Evolutionary conservation across 192 early-diverging fungal species (phyloP).

Genomic region (Coemansia biformis): DNA sequence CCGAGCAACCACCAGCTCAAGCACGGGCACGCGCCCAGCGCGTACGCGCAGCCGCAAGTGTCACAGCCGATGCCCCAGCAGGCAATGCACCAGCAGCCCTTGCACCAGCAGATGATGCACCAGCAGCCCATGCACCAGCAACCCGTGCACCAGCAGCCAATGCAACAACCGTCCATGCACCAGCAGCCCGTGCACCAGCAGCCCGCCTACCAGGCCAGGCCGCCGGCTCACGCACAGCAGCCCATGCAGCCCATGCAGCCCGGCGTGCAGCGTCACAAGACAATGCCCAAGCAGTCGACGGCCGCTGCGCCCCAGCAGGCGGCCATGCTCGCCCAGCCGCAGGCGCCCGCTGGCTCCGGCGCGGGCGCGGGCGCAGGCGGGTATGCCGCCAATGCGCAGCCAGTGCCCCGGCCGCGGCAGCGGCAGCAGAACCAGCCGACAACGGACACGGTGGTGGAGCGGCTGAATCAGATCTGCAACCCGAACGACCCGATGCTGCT

Average conservation of each 20-base stretch:
- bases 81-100: conserved; percentile 2
- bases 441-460: too few relatives aligned
- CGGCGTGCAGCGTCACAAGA: conserved; percentile 32
- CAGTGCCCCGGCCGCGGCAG: too few relatives aligned
- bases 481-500: too few relatives aligned
- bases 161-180: conserved; percentile 10
- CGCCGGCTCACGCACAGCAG: conserved; percentile 5
- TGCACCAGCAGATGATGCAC: conserved; percentile 8
- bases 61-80: conserved; percentile 15
- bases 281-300: conserved; percentile 22
- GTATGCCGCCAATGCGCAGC: too few relatives aligned
- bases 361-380: too few relatives aligned
- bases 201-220: conserved; percentile 24
- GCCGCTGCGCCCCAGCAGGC: too few relatives aligned
- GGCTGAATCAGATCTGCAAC: too few relatives aligned
- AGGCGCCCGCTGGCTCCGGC: too few relatives aligned
- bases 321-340: too few relatives aligned
- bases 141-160: conserved; percentile 11
- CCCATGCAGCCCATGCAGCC: conserved; percentile 19
- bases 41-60: conserved; percentile 30
- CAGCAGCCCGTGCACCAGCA: conserved; percentile 8
- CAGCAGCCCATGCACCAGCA: conserved; percentile 17
- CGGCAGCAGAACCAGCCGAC: too few relatives aligned
- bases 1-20: conserved; percentile 46
- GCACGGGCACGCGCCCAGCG: conserved; percentile 21